Conservation (phyloP, 2,329 filamentous ascomycete genomes). For the Calonectria montana region DNA sequence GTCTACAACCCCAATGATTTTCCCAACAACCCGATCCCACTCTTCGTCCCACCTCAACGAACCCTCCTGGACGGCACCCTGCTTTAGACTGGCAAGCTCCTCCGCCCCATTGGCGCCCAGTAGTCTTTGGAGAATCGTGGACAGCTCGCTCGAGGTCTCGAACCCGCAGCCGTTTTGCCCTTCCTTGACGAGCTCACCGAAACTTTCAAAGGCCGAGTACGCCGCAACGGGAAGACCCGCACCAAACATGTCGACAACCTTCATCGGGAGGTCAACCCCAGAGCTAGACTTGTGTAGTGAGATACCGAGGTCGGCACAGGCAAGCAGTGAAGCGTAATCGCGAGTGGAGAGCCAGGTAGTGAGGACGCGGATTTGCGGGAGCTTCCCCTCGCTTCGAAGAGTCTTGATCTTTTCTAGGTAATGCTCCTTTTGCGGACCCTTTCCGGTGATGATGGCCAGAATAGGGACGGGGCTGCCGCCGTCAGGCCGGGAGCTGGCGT, state of each 20-base stretch:
- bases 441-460: constrained; percentile 93
- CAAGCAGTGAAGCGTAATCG: constrained; percentile 87
- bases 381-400: constrained; percentile 70
- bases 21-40: constrained; percentile 87
- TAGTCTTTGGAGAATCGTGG: constrained; percentile 71
- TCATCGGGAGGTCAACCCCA: constrained; percentile 97
- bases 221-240: constrained; percentile 90
- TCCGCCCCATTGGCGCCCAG: constrained; percentile 63
- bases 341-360: constrained; percentile 88
- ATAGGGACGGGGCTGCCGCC: constrained; percentile 71
- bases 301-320: constrained; percentile 87
- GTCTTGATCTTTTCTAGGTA: constrained; percentile 76
- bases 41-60: constrained; percentile 88
- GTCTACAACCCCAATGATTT: constrained; percentile 67
- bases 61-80: constrained; percentile 80
- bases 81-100: constrained; percentile 70
- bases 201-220: constrained; percentile 87
- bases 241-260: constrained; percentile 99
- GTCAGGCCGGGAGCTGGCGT: constrained; percentile 64
- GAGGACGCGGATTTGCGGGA: constrained; percentile 77
- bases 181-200: constrained; percentile 90
- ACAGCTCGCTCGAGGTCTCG: constrained; percentile 74
- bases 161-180: constrained; percentile 90
- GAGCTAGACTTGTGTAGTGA: constrained; percentile 94
- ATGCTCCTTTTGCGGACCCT: constrained; percentile 83